Base-by-base conservation (phyloP, 78 protist genomes). In the Speleostelium caveatum region DNA sequence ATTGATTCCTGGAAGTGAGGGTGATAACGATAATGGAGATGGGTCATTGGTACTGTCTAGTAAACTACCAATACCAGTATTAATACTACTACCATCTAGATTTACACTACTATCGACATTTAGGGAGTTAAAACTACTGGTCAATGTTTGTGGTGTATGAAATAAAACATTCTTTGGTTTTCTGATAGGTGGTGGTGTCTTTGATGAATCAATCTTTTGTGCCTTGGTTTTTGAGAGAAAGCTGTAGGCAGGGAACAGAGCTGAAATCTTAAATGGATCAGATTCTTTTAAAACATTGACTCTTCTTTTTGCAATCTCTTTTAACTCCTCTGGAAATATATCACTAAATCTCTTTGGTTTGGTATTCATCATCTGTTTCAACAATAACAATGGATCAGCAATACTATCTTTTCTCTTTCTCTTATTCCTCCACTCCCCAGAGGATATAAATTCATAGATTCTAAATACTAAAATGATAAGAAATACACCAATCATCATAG, bases 401-500 rank as follows among this genome's bases (percentile, higher is more conserved):
- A 83, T 83, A 45, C 91, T 69, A 56, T 83, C 91, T 35, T 83
- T 83, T 22, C 87, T 21, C 63, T 53, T 51, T 51, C 21, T 7
- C n/a, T 19, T 45, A 22, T 28, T 26, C 19, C 45, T 72, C 78
- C 78, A 72, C 14, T 51, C 78, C 1, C 78, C 78, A 41, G 35
- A 6, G 33, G 83, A 74, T 38, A 58, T 33, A 38, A n/a, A 74
- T 30, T 68, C 91, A 69, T 83, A 83, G 30, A 83, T 2, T n/a
- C 91, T 53, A 69, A 83, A 83, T 32, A 39, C 77, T 3, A 38
- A 61, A 8, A 83, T 58, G 12, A 83, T 83, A 28, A 71, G n/a
- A 83, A 83, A 69, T 12, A 83, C 91, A 32, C 91, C 91, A 4
- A 83, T 83, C 65, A 74, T 69, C 91, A 83, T 83, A 33, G 91